Percentiles rank a stretch among this genome's conserved stretches.
These are phyloP conservation scores for Telfairia occidentalis DNA, from an alignment of 331 rosid genomes.

Conservation along the genomic window DNA sequence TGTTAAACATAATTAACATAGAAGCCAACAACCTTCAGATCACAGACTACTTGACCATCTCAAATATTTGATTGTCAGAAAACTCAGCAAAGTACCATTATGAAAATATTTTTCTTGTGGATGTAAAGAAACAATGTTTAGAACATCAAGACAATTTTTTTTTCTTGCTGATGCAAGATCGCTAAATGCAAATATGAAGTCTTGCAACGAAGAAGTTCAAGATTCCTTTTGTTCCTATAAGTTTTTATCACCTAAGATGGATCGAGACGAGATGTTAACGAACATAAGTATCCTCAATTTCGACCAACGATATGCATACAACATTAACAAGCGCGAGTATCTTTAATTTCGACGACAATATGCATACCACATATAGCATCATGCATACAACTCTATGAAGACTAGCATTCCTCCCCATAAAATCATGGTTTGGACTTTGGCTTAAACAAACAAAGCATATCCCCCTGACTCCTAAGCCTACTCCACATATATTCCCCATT, in stretches of 20 bases:
- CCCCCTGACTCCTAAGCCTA: conserved; percentile 2
- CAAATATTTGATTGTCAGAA: neutral
- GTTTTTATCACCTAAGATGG: neutral
- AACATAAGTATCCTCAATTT: neutral
- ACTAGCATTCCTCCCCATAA: neutral
- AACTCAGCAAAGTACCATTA: neutral
- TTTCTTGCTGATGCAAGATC: neutral
- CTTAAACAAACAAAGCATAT: neutral
- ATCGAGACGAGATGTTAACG: neutral
- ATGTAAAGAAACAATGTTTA: neutral
- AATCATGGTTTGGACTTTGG: conserved; percentile 4
- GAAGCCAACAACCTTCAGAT: neutral
- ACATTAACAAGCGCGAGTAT: neutral
- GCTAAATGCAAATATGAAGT: neutral
- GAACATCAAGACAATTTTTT: conserved; percentile 1
- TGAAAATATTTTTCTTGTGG: neutral
- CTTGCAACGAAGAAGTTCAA: neutral
- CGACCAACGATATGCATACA: neutral
- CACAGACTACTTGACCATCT: neutral
- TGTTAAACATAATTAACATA: neutral
- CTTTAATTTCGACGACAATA: neutral
- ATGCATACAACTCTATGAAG: neutral
- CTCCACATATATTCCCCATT: neutral
- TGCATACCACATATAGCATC: conserved; percentile 1
- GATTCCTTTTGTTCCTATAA: neutral